phyloP scores from a whole-genome alignment of 1,284 basidiomycete genomes.

The Cystobasidium slooffiae region DNA sequence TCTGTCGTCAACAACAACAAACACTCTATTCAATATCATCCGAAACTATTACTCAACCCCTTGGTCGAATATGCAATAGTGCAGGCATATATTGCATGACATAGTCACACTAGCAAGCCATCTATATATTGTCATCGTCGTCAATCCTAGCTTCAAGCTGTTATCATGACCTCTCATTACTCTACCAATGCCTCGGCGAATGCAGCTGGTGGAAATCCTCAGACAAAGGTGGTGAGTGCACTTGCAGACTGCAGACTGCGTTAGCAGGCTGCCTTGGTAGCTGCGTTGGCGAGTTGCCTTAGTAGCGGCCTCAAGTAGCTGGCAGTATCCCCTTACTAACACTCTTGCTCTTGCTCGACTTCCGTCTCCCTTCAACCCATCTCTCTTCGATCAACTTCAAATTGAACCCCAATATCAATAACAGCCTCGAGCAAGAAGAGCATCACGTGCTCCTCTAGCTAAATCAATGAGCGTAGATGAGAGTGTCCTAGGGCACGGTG shows the following conservation, averaged over 20 bases:
- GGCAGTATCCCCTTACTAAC: not conserved
- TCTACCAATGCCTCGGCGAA: constrained; percentile 8
- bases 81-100: not conserved
- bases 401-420: not conserved
- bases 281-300: too few species aligned
- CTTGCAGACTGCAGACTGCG: too few species aligned
- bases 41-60: not conserved
- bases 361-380: not conserved
- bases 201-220: constrained; percentile 6
- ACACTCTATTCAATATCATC: not conserved
- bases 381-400: not conserved
- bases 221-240: constrained; percentile 25
- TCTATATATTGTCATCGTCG: not conserved
- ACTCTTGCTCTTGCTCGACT: not conserved
- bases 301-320: too few species aligned
- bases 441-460: constrained; percentile 35
- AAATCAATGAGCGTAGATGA: constrained; percentile 44
- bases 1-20: constrained; percentile 19
- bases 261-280: too few species aligned
- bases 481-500: constrained; percentile 26
- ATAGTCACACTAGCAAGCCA: not conserved
- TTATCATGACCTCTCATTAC: constrained; percentile 10
- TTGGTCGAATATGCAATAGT: not conserved
- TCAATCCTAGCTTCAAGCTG: not conserved
- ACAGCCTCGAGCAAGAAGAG: constrained; percentile 43